Conservation (phyloP, 73 alveolate genomes). For the Paramecium pentaurelia region DNA sequence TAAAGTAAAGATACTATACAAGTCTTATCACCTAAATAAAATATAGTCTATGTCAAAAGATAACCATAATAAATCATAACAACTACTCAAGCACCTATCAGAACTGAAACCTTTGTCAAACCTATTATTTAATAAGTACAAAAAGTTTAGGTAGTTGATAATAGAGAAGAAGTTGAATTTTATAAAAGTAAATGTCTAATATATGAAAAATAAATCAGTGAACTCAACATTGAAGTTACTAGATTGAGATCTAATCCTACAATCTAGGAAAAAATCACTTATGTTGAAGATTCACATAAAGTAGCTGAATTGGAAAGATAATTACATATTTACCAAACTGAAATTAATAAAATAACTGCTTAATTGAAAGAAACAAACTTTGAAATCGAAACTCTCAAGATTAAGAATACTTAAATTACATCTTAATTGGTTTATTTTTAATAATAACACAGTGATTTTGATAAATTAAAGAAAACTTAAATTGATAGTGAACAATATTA, state of each 20-base stretch:
- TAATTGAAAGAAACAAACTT: not conserved
- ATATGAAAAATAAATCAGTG: constrained; percentile 35
- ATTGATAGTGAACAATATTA: constrained; percentile 8
- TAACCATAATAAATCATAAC: not conserved
- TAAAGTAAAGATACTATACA: not conserved
- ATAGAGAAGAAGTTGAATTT: constrained; percentile 15
- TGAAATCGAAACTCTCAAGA: not conserved
- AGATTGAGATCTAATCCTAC: constrained; percentile 8
- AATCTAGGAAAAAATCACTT: constrained; percentile 24
- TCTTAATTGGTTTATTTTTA: not conserved
- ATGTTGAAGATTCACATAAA: constrained; percentile 28
- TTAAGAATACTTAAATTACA: not conserved
- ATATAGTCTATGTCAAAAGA: not conserved
- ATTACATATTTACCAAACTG: not conserved
- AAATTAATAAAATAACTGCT: not conserved
- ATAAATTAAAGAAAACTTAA: not conserved
- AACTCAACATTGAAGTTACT: constrained; percentile 10
- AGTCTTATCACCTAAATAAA: constrained; percentile 27
- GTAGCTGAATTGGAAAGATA: constrained; percentile 46
- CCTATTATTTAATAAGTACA: not conserved
- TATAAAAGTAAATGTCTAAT: constrained; percentile 14
- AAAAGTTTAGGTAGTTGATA: not conserved
- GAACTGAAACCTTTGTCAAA: not conserved
- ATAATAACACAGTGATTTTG: not conserved
- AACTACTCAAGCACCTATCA: not conserved